Evolutionary conservation across 208 protist genomes (phyloP).

Genomic region (Porcisia deanei): DNA sequence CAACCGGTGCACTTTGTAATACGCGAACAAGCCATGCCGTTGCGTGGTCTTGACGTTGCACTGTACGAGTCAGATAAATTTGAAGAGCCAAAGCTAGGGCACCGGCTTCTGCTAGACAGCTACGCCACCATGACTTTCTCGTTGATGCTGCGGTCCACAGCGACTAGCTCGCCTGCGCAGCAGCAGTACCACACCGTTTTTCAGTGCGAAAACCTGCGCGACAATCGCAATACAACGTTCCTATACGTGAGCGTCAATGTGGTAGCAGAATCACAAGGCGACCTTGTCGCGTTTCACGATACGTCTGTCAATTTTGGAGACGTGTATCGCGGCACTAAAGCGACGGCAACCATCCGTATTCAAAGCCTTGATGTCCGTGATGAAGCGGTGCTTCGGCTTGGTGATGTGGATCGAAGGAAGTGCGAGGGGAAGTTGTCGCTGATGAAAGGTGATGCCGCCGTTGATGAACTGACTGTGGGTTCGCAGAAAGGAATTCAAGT

Average conservation of each 20-base stretch:
- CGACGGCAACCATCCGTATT: slow-evolving; percentile 41
- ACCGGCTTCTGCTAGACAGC: slow-evolving; percentile 57
- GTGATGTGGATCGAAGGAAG: slow-evolving; percentile 42
- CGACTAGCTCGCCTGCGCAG: slow-evolving; percentile 19
- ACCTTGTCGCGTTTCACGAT: slow-evolving; percentile 57
- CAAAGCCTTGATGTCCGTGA: slow-evolving; percentile 52
- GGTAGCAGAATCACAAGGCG: slow-evolving; percentile 58
- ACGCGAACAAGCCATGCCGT: slow-evolving; percentile 58
- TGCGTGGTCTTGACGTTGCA: slow-evolving; percentile 61
- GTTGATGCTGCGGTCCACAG: slow-evolving; percentile 63
- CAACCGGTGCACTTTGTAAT: slow-evolving; percentile 77
- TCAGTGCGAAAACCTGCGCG: slow-evolving; percentile 84
- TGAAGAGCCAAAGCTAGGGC: slow-evolving; percentile 73
- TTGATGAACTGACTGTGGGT: slow-evolving; percentile 61
- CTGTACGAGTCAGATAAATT: slow-evolving; percentile 80
- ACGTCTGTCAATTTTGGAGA: slow-evolving; percentile 76
- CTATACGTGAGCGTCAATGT: slow-evolving; percentile 76
- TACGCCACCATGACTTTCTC: slow-evolving; percentile 80
- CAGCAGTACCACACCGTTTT: slow-evolving; percentile 61
- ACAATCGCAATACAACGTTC: slow-evolving; percentile 62
- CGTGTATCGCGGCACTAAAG: slow-evolving; percentile 72
- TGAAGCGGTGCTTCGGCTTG: slow-evolving; percentile 55
- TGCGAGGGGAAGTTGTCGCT: slow-evolving; percentile 61
- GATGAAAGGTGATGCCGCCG: slow-evolving; percentile 38
- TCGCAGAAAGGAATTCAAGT: slow-evolving; percentile 45